These are phyloP conservation scores for Polyporus tsugae DNA, from an alignment of 1,284 basidiomycete genomes.

Conservation along the genomic window DNA sequence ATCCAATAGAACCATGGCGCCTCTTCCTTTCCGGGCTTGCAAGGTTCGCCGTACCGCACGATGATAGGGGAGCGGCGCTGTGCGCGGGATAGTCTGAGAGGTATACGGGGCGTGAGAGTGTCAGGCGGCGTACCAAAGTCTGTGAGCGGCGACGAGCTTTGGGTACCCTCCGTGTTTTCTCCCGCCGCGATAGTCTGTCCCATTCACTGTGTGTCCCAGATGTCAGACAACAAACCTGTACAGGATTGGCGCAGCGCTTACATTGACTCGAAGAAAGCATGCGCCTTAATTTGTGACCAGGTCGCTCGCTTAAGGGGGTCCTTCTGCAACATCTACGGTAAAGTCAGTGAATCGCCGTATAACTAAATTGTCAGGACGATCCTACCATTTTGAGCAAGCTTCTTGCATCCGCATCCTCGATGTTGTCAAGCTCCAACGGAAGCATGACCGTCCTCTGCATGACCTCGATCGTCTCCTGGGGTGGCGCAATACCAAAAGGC, in stretches of 20 bases:
- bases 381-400: background rate
- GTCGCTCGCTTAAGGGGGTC: conserved; percentile 1
- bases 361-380: background rate
- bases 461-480: conserved; percentile 2
- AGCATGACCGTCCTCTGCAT: conserved; percentile 4
- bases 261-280: conserved; percentile 2
- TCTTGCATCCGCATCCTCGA: background rate
- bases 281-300: background rate
- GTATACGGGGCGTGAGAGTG: background rate
- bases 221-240: background rate
- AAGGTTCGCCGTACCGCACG: conserved; percentile 3
- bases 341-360: background rate
- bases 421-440: background rate
- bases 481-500: background rate
- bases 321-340: background rate
- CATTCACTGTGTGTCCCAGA: background rate
- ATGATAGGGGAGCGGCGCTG: background rate
- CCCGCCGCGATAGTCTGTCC: background rate
- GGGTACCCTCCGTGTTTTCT: background rate
- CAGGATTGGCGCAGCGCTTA: background rate
- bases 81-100: background rate
- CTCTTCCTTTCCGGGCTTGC: conserved; percentile 1
- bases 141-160: background rate
- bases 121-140: background rate
- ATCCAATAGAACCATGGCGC: conserved; percentile 6